phyloP scores from a whole-genome alignment of 805 yeast species.

The Candida railenensis region DNA sequence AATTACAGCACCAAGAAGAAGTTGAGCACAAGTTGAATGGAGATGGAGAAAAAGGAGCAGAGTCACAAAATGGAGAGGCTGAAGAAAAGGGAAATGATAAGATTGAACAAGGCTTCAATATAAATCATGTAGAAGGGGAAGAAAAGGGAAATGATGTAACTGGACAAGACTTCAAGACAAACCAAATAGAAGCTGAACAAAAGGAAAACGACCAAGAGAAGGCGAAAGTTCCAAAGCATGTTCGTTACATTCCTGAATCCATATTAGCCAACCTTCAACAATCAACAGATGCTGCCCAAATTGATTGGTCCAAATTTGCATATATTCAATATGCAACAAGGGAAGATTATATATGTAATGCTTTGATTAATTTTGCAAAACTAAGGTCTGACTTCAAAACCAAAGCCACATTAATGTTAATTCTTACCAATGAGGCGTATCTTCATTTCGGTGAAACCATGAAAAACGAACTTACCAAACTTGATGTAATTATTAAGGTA shows the following conservation, averaged over 20 bases:
- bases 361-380: conserved; percentile 43
- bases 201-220: background rate
- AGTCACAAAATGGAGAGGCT: background rate
- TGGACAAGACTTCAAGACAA: background rate
- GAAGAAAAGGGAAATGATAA: background rate
- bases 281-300: conserved; percentile 4
- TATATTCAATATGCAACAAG: conserved; percentile 64
- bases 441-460: background rate
- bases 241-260: background rate
- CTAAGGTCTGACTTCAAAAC: conserved; percentile 25
- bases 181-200: background rate
- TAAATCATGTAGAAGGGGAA: background rate
- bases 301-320: conserved; percentile 33
- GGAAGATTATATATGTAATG: conserved; percentile 48
- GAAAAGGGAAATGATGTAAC: background rate
- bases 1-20: conserved; percentile 1
- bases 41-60: too few relatives aligned
- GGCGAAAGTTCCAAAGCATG: background rate
- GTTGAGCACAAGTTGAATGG: background rate
- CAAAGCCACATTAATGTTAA: conserved; percentile 12
- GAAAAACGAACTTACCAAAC: background rate
- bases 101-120: background rate
- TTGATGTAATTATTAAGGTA: background rate
- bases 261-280: background rate
- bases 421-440: conserved; percentile 5